Evolutionary conservation across 176 grass and related monocot species (phyloP), one percentile per base, ranked within the genome.

Genomic region (Musa itinerans): DNA sequence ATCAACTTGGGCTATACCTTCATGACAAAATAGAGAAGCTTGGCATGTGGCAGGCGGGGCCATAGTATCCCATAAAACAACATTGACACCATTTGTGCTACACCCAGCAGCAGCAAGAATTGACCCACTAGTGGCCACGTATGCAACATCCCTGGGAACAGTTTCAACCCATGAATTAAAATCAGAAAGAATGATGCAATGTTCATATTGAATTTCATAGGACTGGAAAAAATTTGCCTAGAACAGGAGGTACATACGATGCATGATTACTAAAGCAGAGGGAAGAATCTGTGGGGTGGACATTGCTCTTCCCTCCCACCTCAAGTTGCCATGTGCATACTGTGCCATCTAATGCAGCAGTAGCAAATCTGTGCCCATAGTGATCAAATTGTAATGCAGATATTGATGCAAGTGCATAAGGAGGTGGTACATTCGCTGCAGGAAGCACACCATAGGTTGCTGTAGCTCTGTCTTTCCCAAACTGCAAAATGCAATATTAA

Each of bases 361-460:
- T 93, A 57, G 94, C 87, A 73, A 93, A 97, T 71, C 94, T 83
- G 26, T 97, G 94, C n/a, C 94, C 94, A 68, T 88, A 97, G 73
- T 66, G 70, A 74, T 93, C 94, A 81, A 97, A 97, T 80, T 90
- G 81, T 79, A 93, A 74, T 65, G 94, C 77, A 57, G 90, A 89
- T 81, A 97, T 84, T 16, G 94, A 93, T 58, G 88, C 88, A 26
- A 97, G 90, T 73, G 89, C 82, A 85, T 97, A 97, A 71, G 90
- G 94, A 21, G 90, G 94, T 55, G 90, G 90, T 61, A 85, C 79
- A 78, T 88, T 96, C 62, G 85, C 74, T 83, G 94, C 81, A 83
- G 90, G 90, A 63, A 97, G 87, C 78, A 93, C 94, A 81, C 94
- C 94, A 80, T 93, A 97, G 61, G 94, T 97, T 79, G 94, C 88